These are phyloP conservation scores for Nicotiana attenuata DNA, from an alignment of 257 asterid species.

Conservation along the genomic window DNA sequence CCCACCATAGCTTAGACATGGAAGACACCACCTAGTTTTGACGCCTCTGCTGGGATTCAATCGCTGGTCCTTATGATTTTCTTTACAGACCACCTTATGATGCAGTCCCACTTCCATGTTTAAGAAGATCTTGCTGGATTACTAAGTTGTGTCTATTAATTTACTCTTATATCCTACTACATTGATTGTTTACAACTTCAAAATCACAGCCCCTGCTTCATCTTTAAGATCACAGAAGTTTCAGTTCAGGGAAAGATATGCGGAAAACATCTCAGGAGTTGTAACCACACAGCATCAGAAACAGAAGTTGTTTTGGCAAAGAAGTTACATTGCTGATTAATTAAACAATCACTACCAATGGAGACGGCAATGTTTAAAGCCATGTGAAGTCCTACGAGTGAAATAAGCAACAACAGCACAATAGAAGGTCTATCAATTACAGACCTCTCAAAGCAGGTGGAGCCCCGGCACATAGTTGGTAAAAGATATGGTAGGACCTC, in stretches of 20 bases:
- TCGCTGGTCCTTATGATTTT: background rate
- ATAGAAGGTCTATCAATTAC: constrained; percentile 6
- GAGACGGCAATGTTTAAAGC: background rate
- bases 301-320: background rate
- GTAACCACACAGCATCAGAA: background rate
- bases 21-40: background rate
- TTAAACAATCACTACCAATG: background rate
- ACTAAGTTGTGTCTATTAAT: constrained; percentile 1
- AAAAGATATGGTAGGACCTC: constrained; percentile 84
- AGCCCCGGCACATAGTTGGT: constrained; percentile 97
- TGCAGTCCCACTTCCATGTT: background rate
- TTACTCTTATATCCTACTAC: background rate
- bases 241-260: background rate
- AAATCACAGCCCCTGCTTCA: background rate
- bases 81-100: background rate
- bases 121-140: background rate
- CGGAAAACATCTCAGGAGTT: background rate
- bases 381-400: background rate
- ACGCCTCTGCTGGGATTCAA: background rate
- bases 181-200: background rate
- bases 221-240: background rate
- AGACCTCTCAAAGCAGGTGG: constrained; percentile 70
- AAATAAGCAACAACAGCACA: background rate
- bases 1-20: background rate
- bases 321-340: background rate